These are phyloP conservation scores for Botryotinia calthae DNA, from an alignment of 2,329 filamentous ascomycete species.

Conservation along the genomic window DNA sequence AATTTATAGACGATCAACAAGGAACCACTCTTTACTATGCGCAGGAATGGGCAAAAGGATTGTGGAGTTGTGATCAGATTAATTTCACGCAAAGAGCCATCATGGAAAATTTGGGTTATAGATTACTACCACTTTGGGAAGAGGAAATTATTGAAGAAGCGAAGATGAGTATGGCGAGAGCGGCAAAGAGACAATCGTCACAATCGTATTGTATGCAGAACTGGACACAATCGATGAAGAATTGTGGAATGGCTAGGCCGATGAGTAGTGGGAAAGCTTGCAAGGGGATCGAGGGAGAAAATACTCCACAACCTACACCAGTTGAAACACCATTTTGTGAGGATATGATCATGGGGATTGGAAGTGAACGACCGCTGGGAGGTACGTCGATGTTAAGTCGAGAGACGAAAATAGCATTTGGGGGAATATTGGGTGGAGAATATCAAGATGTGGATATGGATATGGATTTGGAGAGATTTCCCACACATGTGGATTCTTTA, in stretches of 20 bases:
- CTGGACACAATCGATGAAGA: not conserved
- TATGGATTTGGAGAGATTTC: not conserved
- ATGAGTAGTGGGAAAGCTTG: slow-evolving; percentile 16
- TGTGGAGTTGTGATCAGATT: slow-evolving; percentile 61
- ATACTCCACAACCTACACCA: slow-evolving; percentile 12
- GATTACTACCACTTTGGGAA: slow-evolving; percentile 59
- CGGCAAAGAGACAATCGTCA: slow-evolving; percentile 38
- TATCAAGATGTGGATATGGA: not conserved
- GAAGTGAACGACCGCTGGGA: not conserved
- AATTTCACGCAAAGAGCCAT: slow-evolving; percentile 63
- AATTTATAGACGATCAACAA: slow-evolving; percentile 62
- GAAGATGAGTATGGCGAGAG: slow-evolving; percentile 62
- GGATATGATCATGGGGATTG: not conserved
- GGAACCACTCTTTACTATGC: slow-evolving; percentile 54
- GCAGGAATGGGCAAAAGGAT: slow-evolving; percentile 50
- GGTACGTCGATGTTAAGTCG: slow-evolving; percentile 13
- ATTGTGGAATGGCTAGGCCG: not conserved
- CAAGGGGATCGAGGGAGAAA: slow-evolving; percentile 9
- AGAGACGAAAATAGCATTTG: slow-evolving; percentile 12
- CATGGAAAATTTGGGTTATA: slow-evolving; percentile 62
- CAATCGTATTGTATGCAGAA: slow-evolving; percentile 17
- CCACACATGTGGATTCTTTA: not conserved
- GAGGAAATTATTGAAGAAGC: slow-evolving; percentile 57
- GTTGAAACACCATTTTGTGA: slow-evolving; percentile 5
- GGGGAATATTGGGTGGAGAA: not conserved